phyloP scores from a whole-genome alignment of 2,329 filamentous ascomycete genomes.

The Ophiocordyceps australis region DNA sequence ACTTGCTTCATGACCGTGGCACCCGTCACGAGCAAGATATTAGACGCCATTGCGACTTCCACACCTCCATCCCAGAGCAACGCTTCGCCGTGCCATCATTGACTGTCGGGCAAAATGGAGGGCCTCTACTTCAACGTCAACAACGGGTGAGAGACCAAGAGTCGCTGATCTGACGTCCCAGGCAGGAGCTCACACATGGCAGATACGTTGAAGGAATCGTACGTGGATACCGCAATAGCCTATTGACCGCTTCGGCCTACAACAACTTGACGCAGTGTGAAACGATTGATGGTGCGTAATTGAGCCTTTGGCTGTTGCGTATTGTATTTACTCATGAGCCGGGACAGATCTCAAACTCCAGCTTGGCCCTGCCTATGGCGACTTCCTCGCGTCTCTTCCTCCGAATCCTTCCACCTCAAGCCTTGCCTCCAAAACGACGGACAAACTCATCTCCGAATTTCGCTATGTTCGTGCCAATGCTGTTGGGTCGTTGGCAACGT shows the following conservation, averaged over 20 bases:
- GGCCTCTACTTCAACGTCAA: constrained; percentile 89
- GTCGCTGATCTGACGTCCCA: constrained; percentile 5
- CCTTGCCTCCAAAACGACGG: constrained; percentile 86
- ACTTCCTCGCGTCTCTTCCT: constrained; percentile 83
- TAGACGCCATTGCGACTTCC: no score
- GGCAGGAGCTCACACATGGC: constrained; percentile 10
- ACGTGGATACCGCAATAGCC: constrained; percentile 85
- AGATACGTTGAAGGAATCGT: constrained; percentile 97
- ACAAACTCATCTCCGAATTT: constrained; percentile 96
- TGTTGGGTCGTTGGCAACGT: constrained; percentile 76
- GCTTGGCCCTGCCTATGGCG: constrained; percentile 88
- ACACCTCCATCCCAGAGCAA: no score
- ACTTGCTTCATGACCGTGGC: no score
- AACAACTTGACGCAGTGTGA: constrained; percentile 95
- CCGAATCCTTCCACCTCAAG: constrained; percentile 94
- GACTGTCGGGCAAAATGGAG: constrained; percentile 42
- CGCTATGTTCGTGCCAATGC: constrained; percentile 90
- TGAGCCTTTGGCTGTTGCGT: background rate
- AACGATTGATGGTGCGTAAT: constrained; percentile 94
- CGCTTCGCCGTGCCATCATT: no score
- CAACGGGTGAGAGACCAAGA: constrained; percentile 47
- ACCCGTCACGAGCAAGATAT: no score
- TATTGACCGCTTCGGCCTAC: constrained; percentile 83
- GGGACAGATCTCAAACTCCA: constrained; percentile 83
- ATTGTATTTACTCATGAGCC: background rate